Percentiles rank a stretch among this genome's conserved stretches.
Evolutionary conservation across 345 rosid genomes (phyloP).

Genomic region (Viola odorata): DNA sequence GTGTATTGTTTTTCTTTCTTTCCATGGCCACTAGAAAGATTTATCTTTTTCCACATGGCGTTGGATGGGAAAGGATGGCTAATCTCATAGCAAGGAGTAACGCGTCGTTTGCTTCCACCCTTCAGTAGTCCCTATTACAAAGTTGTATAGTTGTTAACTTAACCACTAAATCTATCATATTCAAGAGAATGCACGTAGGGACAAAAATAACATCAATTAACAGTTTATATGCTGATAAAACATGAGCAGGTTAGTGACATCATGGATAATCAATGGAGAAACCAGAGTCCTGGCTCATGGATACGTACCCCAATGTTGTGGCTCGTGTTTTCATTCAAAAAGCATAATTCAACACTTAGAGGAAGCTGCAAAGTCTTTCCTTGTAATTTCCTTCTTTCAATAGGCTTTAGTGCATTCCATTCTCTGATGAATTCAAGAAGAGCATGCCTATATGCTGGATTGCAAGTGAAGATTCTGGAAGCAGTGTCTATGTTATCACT

Average conservation of each 20-base stretch:
- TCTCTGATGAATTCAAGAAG: conserved; percentile 50
- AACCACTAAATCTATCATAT: conserved; percentile 9
- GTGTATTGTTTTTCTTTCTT: conserved; percentile 69
- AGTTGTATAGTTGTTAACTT: conserved; percentile 10
- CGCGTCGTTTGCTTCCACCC: conserved; percentile 82
- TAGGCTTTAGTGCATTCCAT: conserved; percentile 77
- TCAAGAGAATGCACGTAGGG: not conserved
- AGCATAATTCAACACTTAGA: conserved; percentile 71
- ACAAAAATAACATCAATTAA: no score
- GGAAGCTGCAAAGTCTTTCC: conserved; percentile 94
- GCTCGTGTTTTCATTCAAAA: conserved; percentile 68
- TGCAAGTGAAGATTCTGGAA: conserved; percentile 27
- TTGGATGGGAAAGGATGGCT: conserved; percentile 62
- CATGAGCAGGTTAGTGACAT: not conserved
- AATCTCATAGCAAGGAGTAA: conserved; percentile 62
- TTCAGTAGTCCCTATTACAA: conserved; percentile 71
- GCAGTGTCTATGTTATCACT: conserved; percentile 26
- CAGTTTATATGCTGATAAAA: not conserved
- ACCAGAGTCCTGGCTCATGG: not conserved
- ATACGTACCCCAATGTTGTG: conserved; percentile 57
- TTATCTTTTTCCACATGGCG: conserved; percentile 72
- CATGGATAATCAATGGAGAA: not conserved
- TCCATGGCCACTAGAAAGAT: conserved; percentile 38
- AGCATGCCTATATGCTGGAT: conserved; percentile 41
- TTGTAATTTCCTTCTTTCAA: conserved; percentile 64